These are phyloP conservation scores for Jackrogersella multiformis DNA, from an alignment of 495 filamentous ascomycete species.

Conservation along the genomic window DNA sequence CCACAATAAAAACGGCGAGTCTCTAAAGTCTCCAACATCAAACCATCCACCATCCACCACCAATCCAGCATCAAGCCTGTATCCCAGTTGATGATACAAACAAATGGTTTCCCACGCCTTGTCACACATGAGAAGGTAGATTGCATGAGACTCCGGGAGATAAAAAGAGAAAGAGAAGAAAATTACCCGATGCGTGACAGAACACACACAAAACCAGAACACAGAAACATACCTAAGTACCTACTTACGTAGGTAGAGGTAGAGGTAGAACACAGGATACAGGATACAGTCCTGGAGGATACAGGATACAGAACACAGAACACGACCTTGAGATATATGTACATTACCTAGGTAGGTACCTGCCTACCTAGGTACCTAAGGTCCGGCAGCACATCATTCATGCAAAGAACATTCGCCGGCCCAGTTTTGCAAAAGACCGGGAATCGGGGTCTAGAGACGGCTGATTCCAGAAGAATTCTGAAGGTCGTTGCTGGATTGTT, in stretches of 20 bases:
- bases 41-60: too few species aligned
- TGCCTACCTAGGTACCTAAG: too few species aligned
- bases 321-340: neutral
- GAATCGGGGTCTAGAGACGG: constrained; percentile 1
- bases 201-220: too few species aligned
- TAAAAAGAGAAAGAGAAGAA: constrained; percentile 21
- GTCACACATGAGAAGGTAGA: constrained; percentile 29
- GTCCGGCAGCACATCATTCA: constrained; percentile 14
- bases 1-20: neutral
- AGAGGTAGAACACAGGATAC: too few species aligned
- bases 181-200: constrained; percentile 30
- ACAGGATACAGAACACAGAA: neutral
- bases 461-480: constrained; percentile 26
- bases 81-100: constrained; percentile 26
- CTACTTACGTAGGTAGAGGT: too few species aligned
- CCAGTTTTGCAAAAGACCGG: constrained; percentile 11
- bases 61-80: constrained; percentile 1
- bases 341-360: too few species aligned
- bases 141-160: constrained; percentile 32
- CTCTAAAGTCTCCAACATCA: constrained; percentile 7
- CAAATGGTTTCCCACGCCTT: constrained; percentile 27
- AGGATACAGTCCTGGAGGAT: neutral
- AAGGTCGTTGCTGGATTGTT: constrained; percentile 1
- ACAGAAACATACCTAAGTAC: too few species aligned
- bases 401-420: constrained; percentile 27